phyloP scores from a whole-genome alignment of 257 asterid genomes.

The Parsonsia alboflavescens region DNA sequence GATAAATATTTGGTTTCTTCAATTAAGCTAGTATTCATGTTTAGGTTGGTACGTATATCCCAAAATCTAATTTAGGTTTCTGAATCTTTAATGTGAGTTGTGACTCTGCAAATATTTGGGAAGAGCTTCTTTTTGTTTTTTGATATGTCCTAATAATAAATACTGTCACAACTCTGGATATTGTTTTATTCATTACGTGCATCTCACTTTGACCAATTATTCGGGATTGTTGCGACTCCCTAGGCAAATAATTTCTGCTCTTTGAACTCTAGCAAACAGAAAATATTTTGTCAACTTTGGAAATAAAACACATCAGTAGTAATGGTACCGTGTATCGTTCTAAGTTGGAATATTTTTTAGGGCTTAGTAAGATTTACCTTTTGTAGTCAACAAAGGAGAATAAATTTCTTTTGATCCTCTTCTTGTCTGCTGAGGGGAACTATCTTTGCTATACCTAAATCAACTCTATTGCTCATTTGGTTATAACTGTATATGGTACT shows the following conservation, averaged over 20 bases:
- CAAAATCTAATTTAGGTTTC: neutral
- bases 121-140: neutral
- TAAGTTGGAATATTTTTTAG: neutral
- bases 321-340: neutral
- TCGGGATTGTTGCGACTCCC: neutral
- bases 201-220: neutral
- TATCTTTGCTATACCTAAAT: neutral
- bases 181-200: neutral
- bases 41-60: neutral
- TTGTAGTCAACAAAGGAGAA: neutral
- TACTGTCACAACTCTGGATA: neutral
- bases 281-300: neutral
- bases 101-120: neutral
- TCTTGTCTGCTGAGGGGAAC: neutral
- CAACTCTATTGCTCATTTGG: neutral
- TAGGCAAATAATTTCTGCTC: neutral
- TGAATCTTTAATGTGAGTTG: neutral
- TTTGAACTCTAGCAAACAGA: neutral
- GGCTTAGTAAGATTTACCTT: neutral
- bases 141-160: neutral
- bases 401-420: neutral
- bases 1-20: neutral
- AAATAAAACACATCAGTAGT: neutral
- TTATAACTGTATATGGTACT: neutral
- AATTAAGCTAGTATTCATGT: neutral